Percentiles rank a stretch among this genome's conserved stretches.
Conservation (phyloP, 495 filamentous ascomycete species). For the Podospora tetraspora region DNA sequence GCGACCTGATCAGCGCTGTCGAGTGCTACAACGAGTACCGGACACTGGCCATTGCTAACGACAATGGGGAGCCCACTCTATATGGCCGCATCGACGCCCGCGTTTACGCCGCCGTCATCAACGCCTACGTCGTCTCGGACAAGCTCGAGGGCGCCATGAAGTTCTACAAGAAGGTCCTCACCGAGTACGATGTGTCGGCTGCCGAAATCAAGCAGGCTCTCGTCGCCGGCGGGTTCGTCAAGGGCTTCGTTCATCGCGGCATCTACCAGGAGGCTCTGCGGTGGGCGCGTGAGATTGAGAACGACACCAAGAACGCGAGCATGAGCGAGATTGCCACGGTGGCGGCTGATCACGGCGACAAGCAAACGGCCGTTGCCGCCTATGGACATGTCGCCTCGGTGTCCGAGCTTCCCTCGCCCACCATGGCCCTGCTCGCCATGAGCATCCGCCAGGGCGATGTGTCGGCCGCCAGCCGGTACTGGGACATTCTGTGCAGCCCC, state of each 20-base stretch:
- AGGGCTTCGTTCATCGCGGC: constrained; percentile 58
- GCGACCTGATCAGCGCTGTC: constrained; percentile 81
- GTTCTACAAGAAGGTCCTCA: constrained; percentile 74
- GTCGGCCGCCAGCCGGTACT: constrained; percentile 66
- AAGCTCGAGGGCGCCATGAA: constrained; percentile 70
- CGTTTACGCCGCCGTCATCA: constrained; percentile 83
- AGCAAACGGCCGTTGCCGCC: constrained; percentile 62
- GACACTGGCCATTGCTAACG: constrained; percentile 69
- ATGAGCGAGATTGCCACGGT: constrained; percentile 45
- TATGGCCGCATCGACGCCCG: constrained; percentile 70
- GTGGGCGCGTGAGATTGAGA: constrained; percentile 52
- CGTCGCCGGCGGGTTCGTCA: constrained; percentile 66
- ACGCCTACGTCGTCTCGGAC: constrained; percentile 75
- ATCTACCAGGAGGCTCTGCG: constrained; percentile 61
- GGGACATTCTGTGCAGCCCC: constrained; percentile 61
- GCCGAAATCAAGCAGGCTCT: constrained; percentile 62
- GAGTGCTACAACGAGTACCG: constrained; percentile 96
- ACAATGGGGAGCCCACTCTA: constrained; percentile 65
- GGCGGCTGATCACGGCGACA: constrained; percentile 77
- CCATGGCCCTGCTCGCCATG: constrained; percentile 81
- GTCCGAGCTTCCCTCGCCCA: constrained; percentile 52
- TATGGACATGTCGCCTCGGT: constrained; percentile 53
- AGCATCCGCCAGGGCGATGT: constrained; percentile 76
- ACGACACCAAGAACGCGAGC: constrained; percentile 26
- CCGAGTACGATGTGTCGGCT: constrained; percentile 51